phyloP scores from a whole-genome alignment of 257 asterid genomes.

The Solanum chiquidenum region DNA sequence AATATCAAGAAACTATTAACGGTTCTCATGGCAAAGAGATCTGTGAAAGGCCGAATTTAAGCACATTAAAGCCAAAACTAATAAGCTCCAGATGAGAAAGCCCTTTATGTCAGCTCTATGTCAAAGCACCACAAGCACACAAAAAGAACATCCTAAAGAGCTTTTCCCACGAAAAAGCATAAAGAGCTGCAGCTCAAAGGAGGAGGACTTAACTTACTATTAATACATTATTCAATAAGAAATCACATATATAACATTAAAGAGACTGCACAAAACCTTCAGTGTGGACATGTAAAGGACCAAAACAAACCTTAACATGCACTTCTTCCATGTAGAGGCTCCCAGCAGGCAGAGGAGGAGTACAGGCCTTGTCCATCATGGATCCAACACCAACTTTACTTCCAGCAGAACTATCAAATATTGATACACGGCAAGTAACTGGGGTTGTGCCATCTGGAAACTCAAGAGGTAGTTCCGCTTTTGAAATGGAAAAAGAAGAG shows the following conservation, averaged over 20 bases:
- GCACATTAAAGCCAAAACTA: not conserved
- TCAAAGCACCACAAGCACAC: not conserved
- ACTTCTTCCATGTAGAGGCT: slow-evolving; percentile 90
- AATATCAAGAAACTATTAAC: not conserved
- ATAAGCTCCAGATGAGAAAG: not conserved
- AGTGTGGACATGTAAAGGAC: not conserved
- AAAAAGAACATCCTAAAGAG: not conserved
- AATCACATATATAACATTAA: not conserved
- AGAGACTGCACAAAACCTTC: not conserved
- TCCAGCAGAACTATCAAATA: slow-evolving; percentile 59
- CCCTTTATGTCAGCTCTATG: not conserved
- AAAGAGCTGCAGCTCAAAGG: not conserved
- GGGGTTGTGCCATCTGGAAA: slow-evolving; percentile 93
- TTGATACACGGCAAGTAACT: slow-evolving; percentile 66
- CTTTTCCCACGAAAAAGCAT: not conserved
- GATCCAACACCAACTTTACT: slow-evolving; percentile 70
- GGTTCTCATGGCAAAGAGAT: not conserved
- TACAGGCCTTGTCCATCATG: slow-evolving; percentile 56
- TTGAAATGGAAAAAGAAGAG: not conserved
- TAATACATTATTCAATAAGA: not conserved
- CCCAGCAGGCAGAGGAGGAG: slow-evolving; percentile 67
- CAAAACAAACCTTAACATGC: slow-evolving; percentile 47
- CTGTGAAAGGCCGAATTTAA: not conserved
- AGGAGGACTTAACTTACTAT: not conserved
- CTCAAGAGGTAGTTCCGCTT: slow-evolving; percentile 80